Evolutionary conservation across 108 stramenopile genomes (phyloP), one percentile per base, ranked within the genome.

Genomic region (Fragilariopsis cylindrus): DNA sequence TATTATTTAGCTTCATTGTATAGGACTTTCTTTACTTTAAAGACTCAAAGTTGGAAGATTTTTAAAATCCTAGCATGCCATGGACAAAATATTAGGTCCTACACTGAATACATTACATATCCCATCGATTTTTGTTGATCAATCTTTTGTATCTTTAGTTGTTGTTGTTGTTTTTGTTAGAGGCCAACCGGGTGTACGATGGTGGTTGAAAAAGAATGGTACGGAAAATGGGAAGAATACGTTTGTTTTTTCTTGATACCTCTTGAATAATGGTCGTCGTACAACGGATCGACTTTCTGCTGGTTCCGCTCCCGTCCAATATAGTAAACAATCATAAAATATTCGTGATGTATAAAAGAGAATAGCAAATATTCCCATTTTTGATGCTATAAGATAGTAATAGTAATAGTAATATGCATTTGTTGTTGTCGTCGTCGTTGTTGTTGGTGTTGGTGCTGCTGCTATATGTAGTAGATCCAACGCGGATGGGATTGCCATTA

Each of bases 271-370:
- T 41, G 49, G 65, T 53, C 73, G 48, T 52, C 73, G 46, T 9
- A 43, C 16, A 46, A 64, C 44, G 19, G 73, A 73, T 4, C 50
- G 45, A 18, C 18, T 8, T 48, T 73, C 73, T 16, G 73, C 73
- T 8, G 73, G 73, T 73, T 30, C 73, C 8, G 73, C 63, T 53
- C 73, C 73, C 39, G 73, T 73, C 73, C 73, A 73, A 40, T 73
- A 73, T 2, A 73, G 6, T 7, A 73, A 41, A 65, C 73, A 73
- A 67, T 73, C 73, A 45, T 73, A 73, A 53, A 73, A 65, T 0
- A 73, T 42, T 15, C 73, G 73, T 9, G 62, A 16, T 4, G 39
- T 13, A 3, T 19, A 39, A 44, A 67, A 30, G 12, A 73, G 0
- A 16, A 49, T 9, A 7, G 65, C 8, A 7, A n/a, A 60, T 44